phyloP scores from a whole-genome alignment of 805 yeast species.

The Millerozyma acaciae region DNA sequence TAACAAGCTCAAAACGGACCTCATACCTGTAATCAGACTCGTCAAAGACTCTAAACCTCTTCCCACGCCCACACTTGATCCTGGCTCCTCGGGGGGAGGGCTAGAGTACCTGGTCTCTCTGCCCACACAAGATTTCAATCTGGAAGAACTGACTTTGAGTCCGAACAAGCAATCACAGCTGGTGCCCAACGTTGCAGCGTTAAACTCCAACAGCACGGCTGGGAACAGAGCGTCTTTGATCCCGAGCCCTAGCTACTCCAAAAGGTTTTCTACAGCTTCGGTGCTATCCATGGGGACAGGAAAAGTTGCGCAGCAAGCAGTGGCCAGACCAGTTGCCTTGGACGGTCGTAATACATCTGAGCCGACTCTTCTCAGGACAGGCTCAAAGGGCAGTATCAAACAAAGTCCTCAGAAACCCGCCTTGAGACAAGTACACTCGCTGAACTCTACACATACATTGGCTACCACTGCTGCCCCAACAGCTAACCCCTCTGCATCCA shows the following conservation, averaged over 20 bases:
- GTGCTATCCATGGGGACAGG: slow-evolving; percentile 41
- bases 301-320: slow-evolving; percentile 28
- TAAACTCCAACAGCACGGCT: not conserved
- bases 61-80: slow-evolving; percentile 57
- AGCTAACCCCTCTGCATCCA: too few species aligned
- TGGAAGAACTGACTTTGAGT: too few species aligned
- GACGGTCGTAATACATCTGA: slow-evolving; percentile 10
- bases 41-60: slow-evolving; percentile 65
- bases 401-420: slow-evolving; percentile 12
- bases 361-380: slow-evolving; percentile 7
- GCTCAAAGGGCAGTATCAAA: slow-evolving; percentile 4
- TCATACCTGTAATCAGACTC: slow-evolving; percentile 58
- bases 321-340: slow-evolving; percentile 15
- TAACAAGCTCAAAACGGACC: slow-evolving; percentile 55
- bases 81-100: slow-evolving; percentile 19
- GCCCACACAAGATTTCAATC: too few species aligned
- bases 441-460: slow-evolving; percentile 26
- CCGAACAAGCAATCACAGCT: too few species aligned
- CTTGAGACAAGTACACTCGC: slow-evolving; percentile 14
- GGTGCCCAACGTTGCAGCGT: not conserved
- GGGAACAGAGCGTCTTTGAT: slow-evolving; percentile 4
- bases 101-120: too few species aligned
- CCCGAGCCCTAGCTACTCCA: slow-evolving; percentile 27
- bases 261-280: slow-evolving; percentile 36
- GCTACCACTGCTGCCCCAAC: slow-evolving; percentile 9